Evolutionary conservation across 352 stramenopile genomes (phyloP), one percentile per base, ranked within the genome.

Genomic region (Globisporangium echinulatum): DNA sequence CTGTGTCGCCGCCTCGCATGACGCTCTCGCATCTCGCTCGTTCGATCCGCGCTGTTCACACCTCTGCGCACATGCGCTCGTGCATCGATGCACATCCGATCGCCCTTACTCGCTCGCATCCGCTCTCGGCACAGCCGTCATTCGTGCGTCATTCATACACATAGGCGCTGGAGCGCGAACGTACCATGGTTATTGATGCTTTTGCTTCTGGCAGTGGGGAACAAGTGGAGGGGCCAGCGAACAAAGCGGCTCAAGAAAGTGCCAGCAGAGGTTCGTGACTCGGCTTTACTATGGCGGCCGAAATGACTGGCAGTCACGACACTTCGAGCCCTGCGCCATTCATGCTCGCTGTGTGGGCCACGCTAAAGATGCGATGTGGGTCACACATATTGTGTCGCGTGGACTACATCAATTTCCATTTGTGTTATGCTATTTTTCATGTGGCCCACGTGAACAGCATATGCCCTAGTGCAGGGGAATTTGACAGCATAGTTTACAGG

Each of bases 281-380:
- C 85, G 66, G n/a, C 13, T 74, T 77, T 57, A 88, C 54, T 87
- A 90, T 90, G 54, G 42, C 36, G 50, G 50, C 70, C 51, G 62
- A 88, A 90, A 90, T 87, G 80, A 90, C 79, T 90, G 80, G 80
- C 73, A 88, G 78, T 81, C 80, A 68, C 62, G 74, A 85, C 68
- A 71, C 74, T 69, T 51, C 67, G 58, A 6, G 39, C 40, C 36
- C 54, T 58, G 17, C 56, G 68, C 72, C 70, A 83, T 49, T 77
- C 59, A 79, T 25, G 19, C 19, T 25, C 19, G 19, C 19, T 25
- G 19, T 25, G 19, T 25, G 19, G 19, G 19, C 19, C 19, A 25
- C 19, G 19, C 19, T 25, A 25, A 25, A 25, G 19, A 25, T 25
- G 19, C 19, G 19, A 2, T 25, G 19, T 25, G 19, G 19, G 19